A percentile compares a stretch with the other conserved stretches of the same genome.
These are phyloP conservation scores for Fusarium devonianum DNA, from an alignment of 2,329 filamentous ascomycete genomes.

Conservation along the genomic window DNA sequence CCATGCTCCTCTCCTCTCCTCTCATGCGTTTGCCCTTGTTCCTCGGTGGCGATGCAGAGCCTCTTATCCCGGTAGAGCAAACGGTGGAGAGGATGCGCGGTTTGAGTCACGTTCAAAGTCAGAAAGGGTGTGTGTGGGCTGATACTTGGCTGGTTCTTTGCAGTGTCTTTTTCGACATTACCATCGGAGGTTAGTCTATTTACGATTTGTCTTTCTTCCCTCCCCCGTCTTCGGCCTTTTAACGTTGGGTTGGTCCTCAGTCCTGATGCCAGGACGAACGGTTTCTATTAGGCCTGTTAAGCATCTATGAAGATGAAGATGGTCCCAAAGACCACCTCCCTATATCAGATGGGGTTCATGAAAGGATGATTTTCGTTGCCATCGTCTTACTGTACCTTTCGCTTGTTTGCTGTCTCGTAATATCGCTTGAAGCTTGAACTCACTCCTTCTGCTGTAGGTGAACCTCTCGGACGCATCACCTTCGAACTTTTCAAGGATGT, in stretches of 20 bases:
- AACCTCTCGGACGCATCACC: conserved; percentile 82
- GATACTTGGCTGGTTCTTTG: conserved; percentile 26
- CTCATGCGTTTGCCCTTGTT: not conserved
- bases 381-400: not conserved
- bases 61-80: conserved; percentile 13
- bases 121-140: conserved; percentile 31
- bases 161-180: conserved; percentile 79
- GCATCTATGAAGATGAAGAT: conserved; percentile 22
- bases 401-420: too few species aligned
- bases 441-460: conserved; percentile 61
- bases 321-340: conserved; percentile 23
- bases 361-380: not conserved
- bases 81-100: conserved; percentile 21
- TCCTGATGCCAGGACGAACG: conserved; percentile 1
- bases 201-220: conserved; percentile 1
- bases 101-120: conserved; percentile 28
- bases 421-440: not conserved
- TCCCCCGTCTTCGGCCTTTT: not conserved
- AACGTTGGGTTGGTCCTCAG: not conserved
- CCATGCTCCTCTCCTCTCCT: not conserved
- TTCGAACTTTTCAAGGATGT: conserved; percentile 91
- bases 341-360: not conserved
- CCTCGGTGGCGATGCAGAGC: conserved; percentile 24
- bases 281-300: not conserved
- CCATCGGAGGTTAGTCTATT: conserved; percentile 69